phyloP scores from a whole-genome alignment of 1,284 basidiomycete species.

The Abortiporus biennis region DNA sequence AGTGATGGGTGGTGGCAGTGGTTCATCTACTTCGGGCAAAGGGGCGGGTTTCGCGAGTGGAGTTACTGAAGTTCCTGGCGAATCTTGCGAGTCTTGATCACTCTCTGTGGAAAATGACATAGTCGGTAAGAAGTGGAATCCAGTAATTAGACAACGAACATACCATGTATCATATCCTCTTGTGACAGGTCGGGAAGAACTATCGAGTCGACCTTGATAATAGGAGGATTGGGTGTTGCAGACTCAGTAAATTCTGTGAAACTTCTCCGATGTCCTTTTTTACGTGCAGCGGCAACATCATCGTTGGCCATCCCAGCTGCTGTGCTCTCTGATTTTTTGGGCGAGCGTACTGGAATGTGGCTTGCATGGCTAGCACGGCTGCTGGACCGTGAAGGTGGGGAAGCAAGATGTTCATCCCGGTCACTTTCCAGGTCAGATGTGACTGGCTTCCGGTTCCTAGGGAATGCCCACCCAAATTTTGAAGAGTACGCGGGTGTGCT shows the following conservation, averaged over 20 bases:
- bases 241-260: slow-evolving; percentile 21
- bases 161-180: slow-evolving; percentile 29
- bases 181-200: slow-evolving; percentile 7
- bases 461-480: slow-evolving; percentile 36
- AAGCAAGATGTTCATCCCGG: slow-evolving; percentile 18
- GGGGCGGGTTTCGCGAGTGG: slow-evolving; percentile 31
- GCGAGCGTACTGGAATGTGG: slow-evolving; percentile 40
- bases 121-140: no score
- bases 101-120: no score
- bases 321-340: slow-evolving; percentile 13
- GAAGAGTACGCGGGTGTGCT: slow-evolving; percentile 20
- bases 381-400: slow-evolving; percentile 20
- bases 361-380: slow-evolving; percentile 19
- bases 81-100: slow-evolving; percentile 34
- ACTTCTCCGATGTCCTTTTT: slow-evolving; percentile 23
- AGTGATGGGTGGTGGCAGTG: slow-evolving; percentile 15
- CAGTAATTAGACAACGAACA: slow-evolving; percentile 10
- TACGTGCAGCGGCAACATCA: slow-evolving; percentile 9
- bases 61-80: slow-evolving; percentile 24
- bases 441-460: slow-evolving; percentile 26
- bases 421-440: slow-evolving; percentile 33
- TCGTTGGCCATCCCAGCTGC: background rate
- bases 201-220: slow-evolving; percentile 8
- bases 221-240: slow-evolving; percentile 12
- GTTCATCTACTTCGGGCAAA: slow-evolving; percentile 19